Conservation (phyloP, 139 green algal species). For the Haematococcus lacustris region DNA sequence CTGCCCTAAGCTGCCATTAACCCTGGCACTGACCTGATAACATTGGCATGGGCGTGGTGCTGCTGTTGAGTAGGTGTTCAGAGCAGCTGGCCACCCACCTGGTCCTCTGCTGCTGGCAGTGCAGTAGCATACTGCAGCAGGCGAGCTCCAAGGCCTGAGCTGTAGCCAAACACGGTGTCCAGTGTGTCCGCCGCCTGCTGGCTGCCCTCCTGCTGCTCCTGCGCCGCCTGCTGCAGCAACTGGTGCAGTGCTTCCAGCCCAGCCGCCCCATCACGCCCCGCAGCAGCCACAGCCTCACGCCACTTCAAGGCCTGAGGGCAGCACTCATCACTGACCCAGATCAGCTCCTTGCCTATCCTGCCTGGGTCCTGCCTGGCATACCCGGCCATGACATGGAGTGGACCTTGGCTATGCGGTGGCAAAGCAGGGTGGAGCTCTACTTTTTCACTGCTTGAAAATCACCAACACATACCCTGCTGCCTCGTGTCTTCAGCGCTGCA, state of each 20-base stretch:
- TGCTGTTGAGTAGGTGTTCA: background rate
- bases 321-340: no score
- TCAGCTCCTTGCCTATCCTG: no score
- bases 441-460: no score
- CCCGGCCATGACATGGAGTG: no score
- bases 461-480: background rate
- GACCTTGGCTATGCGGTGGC: background rate
- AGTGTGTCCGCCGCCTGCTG: slow-evolving; percentile 6
- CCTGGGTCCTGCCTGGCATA: no score
- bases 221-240: no score
- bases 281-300: slow-evolving; percentile 11
- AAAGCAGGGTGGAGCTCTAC: no score
- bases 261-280: background rate
- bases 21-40: background rate
- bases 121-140: slow-evolving; percentile 10
- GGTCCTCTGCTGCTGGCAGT: background rate
- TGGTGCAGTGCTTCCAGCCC: background rate
- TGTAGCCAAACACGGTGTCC: slow-evolving; percentile 11
- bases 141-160: background rate
- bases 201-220: background rate
- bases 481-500: background rate
- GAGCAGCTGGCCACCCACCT: background rate
- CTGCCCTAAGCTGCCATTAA: no score
- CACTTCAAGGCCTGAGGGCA: slow-evolving; percentile 8
- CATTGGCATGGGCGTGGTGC: background rate